Evolutionary conservation across 139 green algal genomes (phyloP), one percentile per base, ranked within the genome.

Genomic region (Spirogloea muscicola): DNA sequence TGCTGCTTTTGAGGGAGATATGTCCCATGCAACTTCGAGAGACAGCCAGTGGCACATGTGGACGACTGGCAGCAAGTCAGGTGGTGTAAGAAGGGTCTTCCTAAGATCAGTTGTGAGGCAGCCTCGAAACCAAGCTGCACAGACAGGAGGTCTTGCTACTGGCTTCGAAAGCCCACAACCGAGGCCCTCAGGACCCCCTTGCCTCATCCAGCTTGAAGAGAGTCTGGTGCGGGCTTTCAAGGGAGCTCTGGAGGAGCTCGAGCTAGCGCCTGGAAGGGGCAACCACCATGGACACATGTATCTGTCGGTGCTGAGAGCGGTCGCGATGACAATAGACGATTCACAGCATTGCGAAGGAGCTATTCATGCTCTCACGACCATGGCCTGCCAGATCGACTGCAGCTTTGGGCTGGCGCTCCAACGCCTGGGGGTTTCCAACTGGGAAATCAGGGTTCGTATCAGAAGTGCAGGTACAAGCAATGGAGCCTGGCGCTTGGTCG

Each of bases 21-120:
- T 74, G 34, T 38, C 31, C 18, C 77, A 80, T 48, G 36, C 48
- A 27, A 84, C 86, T 29, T 96, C 88, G 49, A 85, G 91, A 66
- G 94, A 97, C 83, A 83, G 91, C 29, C 93, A 97, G 85, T 93
- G 86, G 84, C 92, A 97, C 84, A 84, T 92, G 13, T 97, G n/a
- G n/a, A n/a, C n/a, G n/a, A n/a, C n/a, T n/a, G n/a, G n/a, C n/a
- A n/a, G n/a, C n/a, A n/a, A n/a, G n/a, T n/a, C n/a, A n/a, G n/a
- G n/a, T n/a, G n/a, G n/a, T n/a, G n/a, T n/a, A n/a, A n/a, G n/a
- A n/a, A n/a, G n/a, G n/a, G n/a, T n/a, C n/a, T n/a, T n/a, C n/a
- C n/a, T n/a, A n/a, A n/a, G n/a, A n/a, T n/a, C n/a, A n/a, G n/a
- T n/a, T n/a, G n/a, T n/a, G n/a, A n/a, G n/a, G n/a, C n/a, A n/a